These are phyloP conservation scores for Artemisia argyi DNA, from an alignment of 129 eudicot species.

Conservation along the genomic window DNA sequence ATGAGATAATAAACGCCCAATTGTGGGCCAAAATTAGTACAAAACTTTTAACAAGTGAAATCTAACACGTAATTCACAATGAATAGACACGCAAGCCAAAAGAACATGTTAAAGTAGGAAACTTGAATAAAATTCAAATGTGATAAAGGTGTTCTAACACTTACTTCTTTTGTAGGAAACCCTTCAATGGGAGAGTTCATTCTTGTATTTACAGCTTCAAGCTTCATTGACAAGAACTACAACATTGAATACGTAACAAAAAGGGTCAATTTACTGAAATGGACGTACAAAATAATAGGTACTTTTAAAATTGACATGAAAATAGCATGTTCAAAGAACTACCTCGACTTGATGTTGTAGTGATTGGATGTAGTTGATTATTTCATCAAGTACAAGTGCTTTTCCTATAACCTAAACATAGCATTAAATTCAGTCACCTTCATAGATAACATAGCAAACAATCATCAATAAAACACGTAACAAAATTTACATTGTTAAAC, in stretches of 20 bases:
- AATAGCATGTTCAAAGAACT: conserved; percentile 20
- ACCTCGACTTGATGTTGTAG: conserved; percentile 97
- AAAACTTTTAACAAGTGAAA: conserved; percentile 11
- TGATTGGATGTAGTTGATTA: conserved; percentile 89
- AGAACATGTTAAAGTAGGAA: conserved; percentile 7
- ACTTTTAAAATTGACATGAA: conserved; percentile 2
- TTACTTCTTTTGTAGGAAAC: conserved; percentile 75
- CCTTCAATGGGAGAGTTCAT: conserved; percentile 58
- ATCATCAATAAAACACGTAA: conserved; percentile 19
- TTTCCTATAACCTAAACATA: conserved; percentile 77
- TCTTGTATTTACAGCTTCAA: conserved; percentile 91
- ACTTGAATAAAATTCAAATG: conserved; percentile 10
- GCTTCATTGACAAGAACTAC: conserved; percentile 96
- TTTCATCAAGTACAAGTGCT: conserved; percentile 96
- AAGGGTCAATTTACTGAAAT: conserved; percentile 1
- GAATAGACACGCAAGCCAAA: conserved; percentile 16
- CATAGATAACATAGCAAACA: background rate
- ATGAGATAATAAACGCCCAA: background rate
- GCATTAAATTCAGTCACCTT: conserved; percentile 8
- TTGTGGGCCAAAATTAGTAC: conserved; percentile 24
- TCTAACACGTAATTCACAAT: conserved; percentile 11
- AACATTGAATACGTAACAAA: conserved; percentile 23
- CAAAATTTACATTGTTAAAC: background rate
- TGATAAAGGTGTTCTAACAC: conserved; percentile 28
- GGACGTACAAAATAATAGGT: background rate